These are phyloP conservation scores for Nyssa sinensis DNA, from an alignment of 148 eudicot genomes.

Conservation along the genomic window DNA sequence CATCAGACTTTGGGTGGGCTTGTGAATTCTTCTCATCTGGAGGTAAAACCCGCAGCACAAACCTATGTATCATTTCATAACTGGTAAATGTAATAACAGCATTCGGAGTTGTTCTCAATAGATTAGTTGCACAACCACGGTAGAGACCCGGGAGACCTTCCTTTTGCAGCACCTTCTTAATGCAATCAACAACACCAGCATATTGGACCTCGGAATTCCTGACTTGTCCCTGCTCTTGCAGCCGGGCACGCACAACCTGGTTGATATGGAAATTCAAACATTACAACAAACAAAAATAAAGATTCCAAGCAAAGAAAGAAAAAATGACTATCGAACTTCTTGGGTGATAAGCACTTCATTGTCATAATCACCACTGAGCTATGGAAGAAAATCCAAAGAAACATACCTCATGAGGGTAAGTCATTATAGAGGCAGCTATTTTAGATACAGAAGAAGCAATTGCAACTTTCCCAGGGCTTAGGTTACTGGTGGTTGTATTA, in stretches of 20 bases:
- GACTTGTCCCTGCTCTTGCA: conserved; percentile 88
- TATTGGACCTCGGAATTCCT: conserved; percentile 52
- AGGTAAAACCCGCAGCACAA: conserved; percentile 42
- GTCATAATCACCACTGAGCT: too few relatives aligned
- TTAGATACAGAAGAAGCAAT: conserved; percentile 77
- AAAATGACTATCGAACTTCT: background rate
- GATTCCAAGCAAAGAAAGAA: background rate
- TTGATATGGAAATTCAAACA: background rate
- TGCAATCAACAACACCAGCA: conserved; percentile 71
- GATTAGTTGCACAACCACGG: conserved; percentile 92
- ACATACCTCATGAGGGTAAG: conserved; percentile 90
- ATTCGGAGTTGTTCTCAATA: conserved; percentile 81
- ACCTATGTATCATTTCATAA: conserved; percentile 78
- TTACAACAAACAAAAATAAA: background rate
- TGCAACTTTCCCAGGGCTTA: conserved; percentile 60
- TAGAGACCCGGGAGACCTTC: conserved; percentile 82
- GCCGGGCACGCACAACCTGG: conserved; percentile 87
- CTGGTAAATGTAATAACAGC: conserved; percentile 94
- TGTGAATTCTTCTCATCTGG: conserved; percentile 32
- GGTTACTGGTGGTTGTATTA: conserved; percentile 53
- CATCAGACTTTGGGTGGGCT: conserved; percentile 28
- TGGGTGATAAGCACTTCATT: background rate
- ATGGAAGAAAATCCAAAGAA: conserved; percentile 2
- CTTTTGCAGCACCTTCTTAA: conserved; percentile 29
- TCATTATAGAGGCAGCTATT: conserved; percentile 71